Evolutionary conservation across 805 yeast genomes (phyloP).

Genomic region (Lipomyces sp.): DNA sequence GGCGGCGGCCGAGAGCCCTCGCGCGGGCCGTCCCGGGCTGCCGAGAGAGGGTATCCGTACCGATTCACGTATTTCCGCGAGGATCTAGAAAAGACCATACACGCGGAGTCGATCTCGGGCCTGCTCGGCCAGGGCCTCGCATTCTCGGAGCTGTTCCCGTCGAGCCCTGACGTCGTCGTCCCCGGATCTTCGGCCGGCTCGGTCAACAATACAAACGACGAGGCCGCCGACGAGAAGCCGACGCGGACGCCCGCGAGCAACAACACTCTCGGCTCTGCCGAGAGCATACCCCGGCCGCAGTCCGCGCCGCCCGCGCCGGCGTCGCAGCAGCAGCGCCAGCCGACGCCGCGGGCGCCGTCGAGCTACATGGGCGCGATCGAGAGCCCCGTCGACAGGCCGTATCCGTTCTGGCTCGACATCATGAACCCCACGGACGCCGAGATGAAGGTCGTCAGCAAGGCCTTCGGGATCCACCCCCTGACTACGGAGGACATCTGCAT

Average conservation of each 20-base stretch:
- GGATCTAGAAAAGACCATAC: conserved; percentile 80
- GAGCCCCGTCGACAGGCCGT: conserved; percentile 4
- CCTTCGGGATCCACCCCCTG: conserved; percentile 93
- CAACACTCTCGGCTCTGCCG: not conserved
- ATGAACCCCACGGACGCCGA: conserved; percentile 94
- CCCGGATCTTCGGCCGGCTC: not conserved
- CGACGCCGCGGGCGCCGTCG: not conserved
- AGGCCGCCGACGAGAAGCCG: conserved; percentile 43
- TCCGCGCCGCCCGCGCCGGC: not conserved
- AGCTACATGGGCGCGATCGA: not conserved
- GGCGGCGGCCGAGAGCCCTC: conserved; percentile 41
- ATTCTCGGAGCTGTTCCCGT: conserved; percentile 62
- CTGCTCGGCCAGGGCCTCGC: conserved; percentile 57
- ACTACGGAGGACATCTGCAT: conserved; percentile 92
- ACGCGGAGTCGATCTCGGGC: conserved; percentile 79
- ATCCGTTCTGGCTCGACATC: conserved; percentile 73
- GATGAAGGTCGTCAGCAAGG: conserved; percentile 83
- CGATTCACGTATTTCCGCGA: conserved; percentile 92
- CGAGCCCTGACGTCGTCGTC: conserved; percentile 1
- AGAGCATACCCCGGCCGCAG: not conserved
- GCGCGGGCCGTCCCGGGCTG: conserved; percentile 43
- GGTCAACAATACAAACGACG: conserved; percentile 48
- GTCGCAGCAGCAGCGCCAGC: not conserved
- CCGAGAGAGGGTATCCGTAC: conserved; percentile 23
- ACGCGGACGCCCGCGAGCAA: conserved; percentile 2